Base-by-base conservation (phyloP, 768 basidiomycete genomes). In the Crepidotus variabilis region DNA sequence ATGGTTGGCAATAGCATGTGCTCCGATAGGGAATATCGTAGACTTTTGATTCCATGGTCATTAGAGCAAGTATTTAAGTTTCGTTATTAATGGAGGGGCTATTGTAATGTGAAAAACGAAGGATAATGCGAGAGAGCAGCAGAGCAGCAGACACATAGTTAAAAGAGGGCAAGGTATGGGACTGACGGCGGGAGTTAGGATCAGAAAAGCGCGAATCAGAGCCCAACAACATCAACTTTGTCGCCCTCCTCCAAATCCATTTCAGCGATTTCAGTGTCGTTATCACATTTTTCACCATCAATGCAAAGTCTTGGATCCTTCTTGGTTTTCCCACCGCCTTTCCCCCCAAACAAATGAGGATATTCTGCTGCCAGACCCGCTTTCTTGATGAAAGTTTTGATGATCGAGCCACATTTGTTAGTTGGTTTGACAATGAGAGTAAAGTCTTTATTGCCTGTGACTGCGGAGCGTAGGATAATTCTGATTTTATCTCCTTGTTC, bases 161-260 rank as follows among this genome's bases (percentile, higher is more conserved):
- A 28, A 28, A 8, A 28, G 3, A 28, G 28, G 8, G 28, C n/a
- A n/a, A n/a, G n/a, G n/a, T n/a, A n/a, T n/a, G n/a, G n/a, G n/a
- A n/a, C n/a, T n/a, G n/a, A n/a, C n/a, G n/a, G n/a, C n/a, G n/a
- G n/a, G n/a, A n/a, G n/a, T n/a, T n/a, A n/a, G n/a, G n/a, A n/a
- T n/a, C n/a, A n/a, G n/a, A n/a, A n/a, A n/a, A n/a, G n/a, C n/a
- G n/a, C n/a, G n/a, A 28, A 28, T 28, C 28, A 28, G 43, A 90
- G 61, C 14, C 84, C 89, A 57, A 83, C 78, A 35, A 92, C 81
- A 56, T 93, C 90, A 18, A 92, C 81, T 73, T 85, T 66, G 68
- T 93, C 90, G 0, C 89, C 90, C 59, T 93, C 89, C 60, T 92
- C 90, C 58, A 92, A 61, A 57, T 88, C 90, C 18, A 80, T 78